These are phyloP conservation scores for Verbascum thapsus DNA, from an alignment of 257 asterid genomes.

Conservation along the genomic window DNA sequence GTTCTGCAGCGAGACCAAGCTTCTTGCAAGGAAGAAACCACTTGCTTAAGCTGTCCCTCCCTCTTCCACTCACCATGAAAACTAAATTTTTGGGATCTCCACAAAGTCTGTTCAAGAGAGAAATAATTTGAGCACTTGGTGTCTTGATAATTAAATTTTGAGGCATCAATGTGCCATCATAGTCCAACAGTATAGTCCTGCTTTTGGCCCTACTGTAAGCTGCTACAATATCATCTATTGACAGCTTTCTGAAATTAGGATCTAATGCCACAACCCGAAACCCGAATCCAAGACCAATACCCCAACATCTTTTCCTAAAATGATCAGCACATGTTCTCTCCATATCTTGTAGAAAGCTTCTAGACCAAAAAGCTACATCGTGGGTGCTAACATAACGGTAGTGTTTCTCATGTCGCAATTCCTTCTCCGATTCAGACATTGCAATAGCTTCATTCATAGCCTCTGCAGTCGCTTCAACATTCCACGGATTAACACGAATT, in stretches of 20 bases:
- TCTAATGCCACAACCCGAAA: conserved; percentile 88
- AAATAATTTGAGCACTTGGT: conserved; percentile 70
- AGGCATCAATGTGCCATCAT: conserved; percentile 94
- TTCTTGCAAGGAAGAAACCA: conserved; percentile 84
- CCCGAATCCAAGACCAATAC: conserved; percentile 90
- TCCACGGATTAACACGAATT: conserved; percentile 91
- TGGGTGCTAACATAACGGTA: conserved; percentile 83
- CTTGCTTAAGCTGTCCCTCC: conserved; percentile 70
- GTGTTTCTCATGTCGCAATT: conserved; percentile 84
- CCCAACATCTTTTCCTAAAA: conserved; percentile 86
- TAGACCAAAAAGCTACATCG: conserved; percentile 82
- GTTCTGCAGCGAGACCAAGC: conserved; percentile 92
- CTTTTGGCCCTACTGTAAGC: conserved; percentile 63
- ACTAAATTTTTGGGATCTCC: conserved; percentile 63
- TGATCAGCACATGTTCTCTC: conserved; percentile 91
- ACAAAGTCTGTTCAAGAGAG: conserved; percentile 71
- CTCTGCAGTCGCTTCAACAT: conserved; percentile 83
- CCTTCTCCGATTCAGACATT: conserved; percentile 72
- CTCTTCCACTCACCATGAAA: conserved; percentile 92
- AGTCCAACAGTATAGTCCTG: conserved; percentile 88
- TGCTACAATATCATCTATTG: conserved; percentile 67
- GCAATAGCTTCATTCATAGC: conserved; percentile 87
- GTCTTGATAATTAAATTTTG: conserved; percentile 74
- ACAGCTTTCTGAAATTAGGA: conserved; percentile 84
- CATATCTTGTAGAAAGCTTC: conserved; percentile 89